Evolutionary conservation across 768 basidiomycete species (phyloP), one percentile per base, ranked within the genome.

Genomic region (Tubosaeta sp.): DNA sequence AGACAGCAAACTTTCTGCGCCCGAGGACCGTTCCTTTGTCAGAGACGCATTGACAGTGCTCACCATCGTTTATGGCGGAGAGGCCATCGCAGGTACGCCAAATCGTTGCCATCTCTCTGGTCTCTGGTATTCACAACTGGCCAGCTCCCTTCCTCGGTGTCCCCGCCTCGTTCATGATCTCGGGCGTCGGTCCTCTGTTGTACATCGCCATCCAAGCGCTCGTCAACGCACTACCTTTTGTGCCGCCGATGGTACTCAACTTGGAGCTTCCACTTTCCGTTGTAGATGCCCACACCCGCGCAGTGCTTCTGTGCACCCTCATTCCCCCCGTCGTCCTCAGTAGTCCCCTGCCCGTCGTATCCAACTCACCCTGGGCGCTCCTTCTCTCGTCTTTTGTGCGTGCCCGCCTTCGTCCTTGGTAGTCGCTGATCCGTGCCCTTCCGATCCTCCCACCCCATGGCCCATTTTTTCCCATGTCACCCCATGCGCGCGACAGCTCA

Each of bases 81-180:
- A 90, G 67, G 81, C 81, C 2, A 70, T 87, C 43, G 74, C 75
- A 48, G 79, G 87, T 87, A 59, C 49, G 80, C 67, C 41, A 24
- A 25, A 44, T 25, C 19, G 19, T 13, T 36, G 16, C 30, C 36
- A 25, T 24, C 36, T n/a, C 21, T 48, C 48, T 40, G 11, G 38
- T 44, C 39, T 46, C 27, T 19, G 44, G 42, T 52, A 34, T 30
- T 21, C 14, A 16, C 12, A 18, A 27, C 41, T 11, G 13, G 8
- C 8, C 57, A 88, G 87, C 76, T 12, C 82, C 87, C 31, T 72
- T 83, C 27, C 72, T 90, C 48, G 78, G 84, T 4, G 58, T 79
- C 25, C 76, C 87, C 1, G 82, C 89, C 0, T 91, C 90, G 9
- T 94, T 93, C 72, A 80, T 94, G 76, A 54, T 82, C n/a, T 87